A percentile compares a stretch with the other conserved stretches of the same genome.
Conservation (phyloP, 176 grass and related monocot species). For the Elymus sibiricus region DNA sequence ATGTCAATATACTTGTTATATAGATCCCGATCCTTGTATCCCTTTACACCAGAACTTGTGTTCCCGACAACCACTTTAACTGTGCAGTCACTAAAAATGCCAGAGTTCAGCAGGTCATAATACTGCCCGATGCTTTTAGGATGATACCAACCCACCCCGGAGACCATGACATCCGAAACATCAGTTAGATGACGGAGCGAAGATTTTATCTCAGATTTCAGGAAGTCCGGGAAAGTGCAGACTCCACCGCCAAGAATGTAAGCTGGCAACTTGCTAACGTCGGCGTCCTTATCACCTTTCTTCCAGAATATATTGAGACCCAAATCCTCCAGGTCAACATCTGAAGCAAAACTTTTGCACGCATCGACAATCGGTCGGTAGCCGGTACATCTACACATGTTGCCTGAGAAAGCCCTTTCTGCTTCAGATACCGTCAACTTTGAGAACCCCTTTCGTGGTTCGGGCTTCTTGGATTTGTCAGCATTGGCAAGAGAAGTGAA, state of each 20-base stretch:
- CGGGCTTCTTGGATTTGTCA: conserved; percentile 58
- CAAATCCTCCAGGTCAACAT: conserved; percentile 78
- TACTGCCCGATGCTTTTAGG: conserved; percentile 53
- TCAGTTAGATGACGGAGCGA: background rate
- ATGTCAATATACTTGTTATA: conserved; percentile 63
- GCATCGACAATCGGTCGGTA: conserved; percentile 72
- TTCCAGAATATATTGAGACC: conserved; percentile 77
- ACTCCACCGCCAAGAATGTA: conserved; percentile 45
- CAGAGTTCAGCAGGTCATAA: conserved; percentile 35
- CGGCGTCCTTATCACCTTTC: conserved; percentile 36
- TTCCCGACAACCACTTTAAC: conserved; percentile 60
- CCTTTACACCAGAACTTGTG: conserved; percentile 48
- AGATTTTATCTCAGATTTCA: conserved; percentile 55
- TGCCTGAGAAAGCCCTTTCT: conserved; percentile 65
- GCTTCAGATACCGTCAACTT: conserved; percentile 58
- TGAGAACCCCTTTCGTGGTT: conserved; percentile 62
- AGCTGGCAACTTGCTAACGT: conserved; percentile 43
- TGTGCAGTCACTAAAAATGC: conserved; percentile 9
- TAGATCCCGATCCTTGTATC: conserved; percentile 55
- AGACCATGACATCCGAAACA: background rate
- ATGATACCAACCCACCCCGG: conserved; percentile 39
- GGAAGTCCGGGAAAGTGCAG: conserved; percentile 55
- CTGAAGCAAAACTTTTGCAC: conserved; percentile 77
- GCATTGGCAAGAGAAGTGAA: conserved; percentile 73
- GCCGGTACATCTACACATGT: conserved; percentile 80